Conservation (phyloP, 2,329 filamentous ascomycete genomes). For the Tolypocladium tropicale region DNA sequence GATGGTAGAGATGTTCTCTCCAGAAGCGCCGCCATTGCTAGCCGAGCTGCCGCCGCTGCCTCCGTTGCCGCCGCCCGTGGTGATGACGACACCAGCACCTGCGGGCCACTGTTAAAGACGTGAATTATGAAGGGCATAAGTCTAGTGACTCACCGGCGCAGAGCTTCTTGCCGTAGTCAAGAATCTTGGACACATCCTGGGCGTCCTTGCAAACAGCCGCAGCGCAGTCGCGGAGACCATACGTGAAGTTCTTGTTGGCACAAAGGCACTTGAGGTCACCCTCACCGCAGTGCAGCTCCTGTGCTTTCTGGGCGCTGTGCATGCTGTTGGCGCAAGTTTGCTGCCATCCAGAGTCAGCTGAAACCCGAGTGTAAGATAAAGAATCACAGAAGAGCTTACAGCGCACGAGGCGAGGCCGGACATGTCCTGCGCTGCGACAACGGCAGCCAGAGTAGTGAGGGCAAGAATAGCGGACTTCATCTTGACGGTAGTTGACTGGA, state of each 20-base stretch:
- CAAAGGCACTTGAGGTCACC: constrained; percentile 36
- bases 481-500: constrained; percentile 20
- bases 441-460: constrained; percentile 29
- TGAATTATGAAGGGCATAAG: no score
- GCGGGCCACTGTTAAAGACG: constrained; percentile 7
- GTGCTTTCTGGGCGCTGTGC: constrained; percentile 28
- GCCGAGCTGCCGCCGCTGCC: not conserved
- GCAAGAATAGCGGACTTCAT: constrained; percentile 41
- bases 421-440: constrained; percentile 29
- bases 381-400: constrained; percentile 31
- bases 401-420: constrained; percentile 37
- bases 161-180: constrained; percentile 27
- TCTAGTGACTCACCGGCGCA: constrained; percentile 24
- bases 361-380: not conserved
- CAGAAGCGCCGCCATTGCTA: not conserved
- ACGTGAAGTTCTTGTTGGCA: constrained; percentile 33
- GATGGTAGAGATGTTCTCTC: constrained; percentile 19
- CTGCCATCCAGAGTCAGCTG: constrained; percentile 18
- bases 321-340: constrained; percentile 40
- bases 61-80: constrained; percentile 6
- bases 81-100: constrained; percentile 24
- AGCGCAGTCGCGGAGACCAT: constrained; percentile 42
- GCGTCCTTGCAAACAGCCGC: constrained; percentile 27
- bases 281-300: constrained; percentile 33
- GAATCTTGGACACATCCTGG: constrained; percentile 21